A percentile compares a stretch with the other conserved stretches of the same genome.
phyloP scores from a whole-genome alignment of 2,329 filamentous ascomycete species.

The Cladosporium velox region DNA sequence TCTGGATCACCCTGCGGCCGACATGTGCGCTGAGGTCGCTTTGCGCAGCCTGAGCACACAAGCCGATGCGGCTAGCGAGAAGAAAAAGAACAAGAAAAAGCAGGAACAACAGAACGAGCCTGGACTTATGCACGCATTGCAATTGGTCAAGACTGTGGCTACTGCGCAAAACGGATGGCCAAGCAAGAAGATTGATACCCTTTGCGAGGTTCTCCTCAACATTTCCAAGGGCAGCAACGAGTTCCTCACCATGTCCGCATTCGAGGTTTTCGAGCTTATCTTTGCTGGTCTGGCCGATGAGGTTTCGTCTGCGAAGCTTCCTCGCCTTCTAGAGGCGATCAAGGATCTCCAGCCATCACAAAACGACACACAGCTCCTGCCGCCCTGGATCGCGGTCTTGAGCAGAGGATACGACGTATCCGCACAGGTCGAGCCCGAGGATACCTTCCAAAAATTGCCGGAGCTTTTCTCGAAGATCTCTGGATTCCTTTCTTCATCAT shows the following conservation, averaged over 20 bases:
- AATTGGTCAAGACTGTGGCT: conserved; percentile 88
- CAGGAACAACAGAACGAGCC: conserved; percentile 63
- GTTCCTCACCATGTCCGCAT: conserved; percentile 92
- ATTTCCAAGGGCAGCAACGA: conserved; percentile 91
- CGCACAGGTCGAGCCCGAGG: conserved; percentile 81
- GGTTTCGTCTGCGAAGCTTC: conserved; percentile 83
- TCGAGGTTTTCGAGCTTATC: conserved; percentile 96
- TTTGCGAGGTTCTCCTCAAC: conserved; percentile 85
- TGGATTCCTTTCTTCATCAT: conserved; percentile 79
- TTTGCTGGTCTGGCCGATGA: conserved; percentile 90
- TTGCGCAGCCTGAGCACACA: conserved; percentile 78
- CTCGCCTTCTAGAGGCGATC: conserved; percentile 86
- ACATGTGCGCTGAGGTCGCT: conserved; percentile 93
- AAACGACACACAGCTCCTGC: conserved; percentile 91
- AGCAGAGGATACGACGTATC: conserved; percentile 94
- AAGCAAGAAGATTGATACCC: conserved; percentile 87
- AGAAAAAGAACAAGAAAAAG: conserved; percentile 60
- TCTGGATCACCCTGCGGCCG: conserved; percentile 88
- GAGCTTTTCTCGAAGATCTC: conserved; percentile 79
- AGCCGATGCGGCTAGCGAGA: conserved; percentile 70
- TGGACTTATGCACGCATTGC: conserved; percentile 83
- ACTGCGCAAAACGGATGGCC: conserved; percentile 90
- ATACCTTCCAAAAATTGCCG: conserved; percentile 88
- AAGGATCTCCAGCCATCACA: conserved; percentile 86
- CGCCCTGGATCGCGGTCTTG: conserved; percentile 94